Percentiles rank a stretch among this genome's conserved stretches.
Conservation (phyloP, 257 asterid genomes). For the Solanum pennellii region DNA sequence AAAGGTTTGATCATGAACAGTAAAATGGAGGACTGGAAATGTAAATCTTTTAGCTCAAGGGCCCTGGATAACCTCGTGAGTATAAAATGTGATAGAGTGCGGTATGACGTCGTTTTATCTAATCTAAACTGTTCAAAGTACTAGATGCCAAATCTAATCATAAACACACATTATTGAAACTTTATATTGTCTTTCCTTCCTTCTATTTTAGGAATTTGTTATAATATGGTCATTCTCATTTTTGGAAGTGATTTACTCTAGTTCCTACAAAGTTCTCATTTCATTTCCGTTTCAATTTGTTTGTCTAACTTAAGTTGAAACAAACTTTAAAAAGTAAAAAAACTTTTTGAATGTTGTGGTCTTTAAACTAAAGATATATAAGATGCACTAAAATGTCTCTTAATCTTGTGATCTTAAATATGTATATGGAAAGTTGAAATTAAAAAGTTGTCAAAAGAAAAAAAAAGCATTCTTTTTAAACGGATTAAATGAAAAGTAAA, state of each 20-base stretch:
- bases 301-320: too few relatives aligned
- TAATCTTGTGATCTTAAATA: neutral
- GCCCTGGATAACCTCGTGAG: neutral
- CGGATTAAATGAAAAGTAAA: neutral
- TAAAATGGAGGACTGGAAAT: neutral
- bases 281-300: neutral
- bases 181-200: neutral
- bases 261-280: neutral
- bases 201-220: neutral
- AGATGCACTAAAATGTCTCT: neutral
- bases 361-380: neutral
- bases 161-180: neutral
- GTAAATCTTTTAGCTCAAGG: neutral
- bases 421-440: neutral
- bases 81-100: neutral
- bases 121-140: neutral
- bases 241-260: neutral
- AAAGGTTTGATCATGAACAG: neutral
- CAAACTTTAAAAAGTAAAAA: neutral
- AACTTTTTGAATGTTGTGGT: neutral
- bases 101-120: neutral
- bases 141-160: neutral
- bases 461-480: neutral
- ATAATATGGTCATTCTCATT: neutral
- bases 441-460: neutral